Evolutionary conservation across 1,284 basidiomycete species (phyloP).

Genomic region (Trichosporon sp.): DNA sequence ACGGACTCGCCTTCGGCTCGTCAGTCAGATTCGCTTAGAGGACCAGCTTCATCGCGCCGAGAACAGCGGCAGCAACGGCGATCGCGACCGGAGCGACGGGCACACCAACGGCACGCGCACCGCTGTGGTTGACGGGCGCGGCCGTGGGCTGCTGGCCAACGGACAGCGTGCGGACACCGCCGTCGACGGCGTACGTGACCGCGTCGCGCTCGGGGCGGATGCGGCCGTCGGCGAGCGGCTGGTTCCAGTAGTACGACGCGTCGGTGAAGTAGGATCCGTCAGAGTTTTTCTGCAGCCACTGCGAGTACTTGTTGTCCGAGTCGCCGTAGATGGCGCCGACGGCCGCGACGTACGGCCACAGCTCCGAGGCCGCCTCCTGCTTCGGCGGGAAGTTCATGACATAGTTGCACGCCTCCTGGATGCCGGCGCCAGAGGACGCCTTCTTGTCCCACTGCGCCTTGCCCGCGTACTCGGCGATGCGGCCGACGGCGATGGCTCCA

Average conservation of each 20-base stretch:
- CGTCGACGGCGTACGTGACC: neutral
- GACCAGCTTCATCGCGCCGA: neutral
- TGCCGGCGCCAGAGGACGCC: conserved; percentile 21
- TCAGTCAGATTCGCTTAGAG: too few species aligned
- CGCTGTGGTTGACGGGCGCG: neutral
- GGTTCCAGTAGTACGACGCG: conserved; percentile 24
- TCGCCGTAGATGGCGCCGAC: conserved; percentile 34
- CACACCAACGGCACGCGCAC: neutral
- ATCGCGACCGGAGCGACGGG: neutral
- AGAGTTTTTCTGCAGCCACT: conserved; percentile 20
- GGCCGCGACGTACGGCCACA: conserved; percentile 24
- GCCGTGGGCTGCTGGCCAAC: neutral
- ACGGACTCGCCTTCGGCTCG: too few species aligned
- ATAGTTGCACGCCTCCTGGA: conserved; percentile 31
- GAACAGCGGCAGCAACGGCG: neutral
- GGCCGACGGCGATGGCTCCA: conserved; percentile 11
- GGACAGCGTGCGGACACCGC: neutral
- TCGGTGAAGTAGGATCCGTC: conserved; percentile 24
- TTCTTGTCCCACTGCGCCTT: conserved; percentile 23
- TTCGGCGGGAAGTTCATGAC: conserved; percentile 21
- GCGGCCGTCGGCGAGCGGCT: conserved; percentile 17
- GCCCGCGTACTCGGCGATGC: conserved; percentile 16
- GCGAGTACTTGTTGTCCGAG: conserved; percentile 26
- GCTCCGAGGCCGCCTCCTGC: conserved; percentile 11
- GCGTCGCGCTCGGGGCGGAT: conserved; percentile 2